These are phyloP conservation scores for Salix arbutifolia DNA, from an alignment of 345 rosid species.

Conservation along the genomic window DNA sequence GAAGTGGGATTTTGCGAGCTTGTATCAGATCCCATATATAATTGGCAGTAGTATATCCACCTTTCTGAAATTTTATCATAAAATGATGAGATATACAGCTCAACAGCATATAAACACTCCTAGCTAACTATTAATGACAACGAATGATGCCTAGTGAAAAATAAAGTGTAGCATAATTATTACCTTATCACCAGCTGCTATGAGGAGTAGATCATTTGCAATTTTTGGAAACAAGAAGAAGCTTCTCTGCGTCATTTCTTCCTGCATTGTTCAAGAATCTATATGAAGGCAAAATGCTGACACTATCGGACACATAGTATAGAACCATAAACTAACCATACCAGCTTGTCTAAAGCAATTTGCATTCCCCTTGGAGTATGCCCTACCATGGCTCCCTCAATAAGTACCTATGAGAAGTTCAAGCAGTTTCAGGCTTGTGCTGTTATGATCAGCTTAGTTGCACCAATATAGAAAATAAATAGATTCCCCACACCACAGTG, in stretches of 20 bases:
- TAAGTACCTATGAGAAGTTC: constrained; percentile 51
- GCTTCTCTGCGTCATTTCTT: constrained; percentile 51
- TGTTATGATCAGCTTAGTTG: neutral
- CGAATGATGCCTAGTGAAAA: neutral
- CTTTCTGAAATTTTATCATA: constrained; percentile 41
- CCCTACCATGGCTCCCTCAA: constrained; percentile 87
- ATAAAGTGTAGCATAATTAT: constrained; percentile 1
- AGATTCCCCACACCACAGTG: neutral
- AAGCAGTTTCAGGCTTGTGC: neutral
- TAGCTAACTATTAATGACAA: neutral
- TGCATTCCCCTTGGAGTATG: constrained; percentile 84
- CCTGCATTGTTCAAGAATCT: constrained; percentile 38
- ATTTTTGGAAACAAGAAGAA: constrained; percentile 49
- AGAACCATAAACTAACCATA: constrained; percentile 25
- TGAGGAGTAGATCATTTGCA: constrained; percentile 74
- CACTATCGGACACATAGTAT: neutral
- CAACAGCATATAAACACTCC: too few species aligned
- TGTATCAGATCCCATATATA: constrained; percentile 88
- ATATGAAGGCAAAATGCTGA: neutral
- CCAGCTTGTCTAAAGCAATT: constrained; percentile 81
- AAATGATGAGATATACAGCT: too few species aligned
- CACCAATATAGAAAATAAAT: neutral
- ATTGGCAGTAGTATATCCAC: constrained; percentile 85
- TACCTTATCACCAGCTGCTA: constrained; percentile 91
- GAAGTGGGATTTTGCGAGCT: constrained; percentile 44